Conservation (phyloP, 257 asterid genomes). For the Forsythia suspensa region DNA sequence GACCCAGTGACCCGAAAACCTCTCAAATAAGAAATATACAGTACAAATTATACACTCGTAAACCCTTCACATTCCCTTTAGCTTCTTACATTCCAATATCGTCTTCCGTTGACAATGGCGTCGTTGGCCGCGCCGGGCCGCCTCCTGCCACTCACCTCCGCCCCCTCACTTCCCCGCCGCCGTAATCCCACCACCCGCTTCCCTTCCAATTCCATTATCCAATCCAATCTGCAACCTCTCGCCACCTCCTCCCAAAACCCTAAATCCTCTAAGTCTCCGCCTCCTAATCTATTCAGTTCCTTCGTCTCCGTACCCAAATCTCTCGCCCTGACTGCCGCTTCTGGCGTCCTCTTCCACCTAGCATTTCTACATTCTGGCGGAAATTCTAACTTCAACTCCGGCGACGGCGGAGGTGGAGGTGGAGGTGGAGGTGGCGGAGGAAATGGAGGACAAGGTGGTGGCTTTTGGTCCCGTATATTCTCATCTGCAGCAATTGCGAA, state of each 20-base stretch:
- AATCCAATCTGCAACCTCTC: conserved; percentile 36
- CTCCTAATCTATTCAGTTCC: conserved; percentile 18
- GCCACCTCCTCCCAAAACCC: conserved; percentile 47
- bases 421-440: conserved; percentile 52
- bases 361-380: conserved; percentile 40
- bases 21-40: background rate
- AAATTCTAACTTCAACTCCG: conserved; percentile 17
- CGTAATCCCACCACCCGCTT: conserved; percentile 24
- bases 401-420: conserved; percentile 50
- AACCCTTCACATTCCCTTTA: background rate
- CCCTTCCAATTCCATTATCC: conserved; percentile 28
- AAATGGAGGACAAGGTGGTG: conserved; percentile 46
- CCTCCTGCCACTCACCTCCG: conserved; percentile 42
- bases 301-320: conserved; percentile 37
- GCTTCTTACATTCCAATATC: conserved; percentile 33
- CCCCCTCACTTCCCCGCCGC: conserved; percentile 35
- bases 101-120: conserved; percentile 32
- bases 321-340: conserved; percentile 55
- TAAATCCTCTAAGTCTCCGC: conserved; percentile 41
- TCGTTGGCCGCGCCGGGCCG: conserved; percentile 44
- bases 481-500: conserved; percentile 63
- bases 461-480: conserved; percentile 60
- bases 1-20: background rate
- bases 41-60: background rate
- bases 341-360: conserved; percentile 55